These are phyloP conservation scores for Chenopodium formosanum DNA, from an alignment of 148 eudicot genomes.

Conservation along the genomic window DNA sequence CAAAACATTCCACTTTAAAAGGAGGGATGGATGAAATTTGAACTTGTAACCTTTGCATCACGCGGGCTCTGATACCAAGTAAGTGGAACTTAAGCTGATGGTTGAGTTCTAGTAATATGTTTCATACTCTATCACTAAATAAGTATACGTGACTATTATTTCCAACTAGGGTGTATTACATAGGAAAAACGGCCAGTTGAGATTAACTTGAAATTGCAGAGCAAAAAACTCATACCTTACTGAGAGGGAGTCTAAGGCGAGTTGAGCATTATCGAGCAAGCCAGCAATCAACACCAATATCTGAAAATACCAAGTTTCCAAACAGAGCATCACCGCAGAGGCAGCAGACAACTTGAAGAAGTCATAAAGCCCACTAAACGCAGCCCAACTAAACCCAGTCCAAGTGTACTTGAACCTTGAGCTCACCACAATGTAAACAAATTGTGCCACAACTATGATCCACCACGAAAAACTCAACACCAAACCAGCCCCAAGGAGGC, in stretches of 20 bases:
- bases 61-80: too few relatives aligned
- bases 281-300: constrained; percentile 50
- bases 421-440: constrained; percentile 38
- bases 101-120: too few relatives aligned
- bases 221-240: constrained; percentile 31
- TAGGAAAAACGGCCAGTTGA: background rate
- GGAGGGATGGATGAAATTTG: too few relatives aligned
- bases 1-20: too few relatives aligned
- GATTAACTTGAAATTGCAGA: background rate
- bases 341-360: constrained; percentile 43
- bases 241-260: constrained; percentile 53
- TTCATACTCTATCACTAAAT: too few relatives aligned
- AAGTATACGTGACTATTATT: too few relatives aligned
- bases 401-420: constrained; percentile 41
- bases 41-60: too few relatives aligned
- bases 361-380: constrained; percentile 44
- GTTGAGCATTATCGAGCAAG: constrained; percentile 39
- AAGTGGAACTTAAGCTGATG: too few relatives aligned
- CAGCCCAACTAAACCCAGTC: constrained; percentile 43
- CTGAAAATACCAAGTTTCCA: constrained; percentile 56
- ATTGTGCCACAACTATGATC: constrained; percentile 49
- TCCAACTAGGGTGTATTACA: background rate
- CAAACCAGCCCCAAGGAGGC: constrained; percentile 46
- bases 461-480: constrained; percentile 56
- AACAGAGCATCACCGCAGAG: constrained; percentile 59